A percentile compares a stretch with the other conserved stretches of the same genome.
Conservation (phyloP, 2,329 filamentous ascomycete species). For the Aspergillus terreus region DNA sequence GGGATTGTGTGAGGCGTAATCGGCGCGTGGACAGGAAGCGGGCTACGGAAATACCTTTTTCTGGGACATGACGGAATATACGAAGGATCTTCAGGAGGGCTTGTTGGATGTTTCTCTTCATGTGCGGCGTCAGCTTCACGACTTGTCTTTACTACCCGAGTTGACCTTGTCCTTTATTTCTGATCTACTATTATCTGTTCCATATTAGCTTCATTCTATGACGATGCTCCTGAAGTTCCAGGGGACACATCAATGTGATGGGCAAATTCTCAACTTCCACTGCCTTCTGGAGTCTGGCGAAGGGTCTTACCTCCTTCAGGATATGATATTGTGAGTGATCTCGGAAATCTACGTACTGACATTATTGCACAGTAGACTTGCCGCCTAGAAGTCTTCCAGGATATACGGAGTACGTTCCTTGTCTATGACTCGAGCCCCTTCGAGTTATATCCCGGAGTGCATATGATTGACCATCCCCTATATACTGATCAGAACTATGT, state of each 20-base stretch:
- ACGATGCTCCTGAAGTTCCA: background rate
- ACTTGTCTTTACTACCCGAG: slow-evolving; percentile 19
- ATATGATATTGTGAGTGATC: too few relatives aligned
- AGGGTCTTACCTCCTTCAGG: too few relatives aligned
- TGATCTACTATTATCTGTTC: background rate
- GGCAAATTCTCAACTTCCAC: background rate
- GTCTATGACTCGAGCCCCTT: too few relatives aligned
- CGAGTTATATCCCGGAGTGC: too few relatives aligned
- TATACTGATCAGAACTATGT: background rate
- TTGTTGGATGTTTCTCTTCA: slow-evolving; percentile 4
- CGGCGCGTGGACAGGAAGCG: slow-evolving; percentile 17
- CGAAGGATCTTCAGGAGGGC: slow-evolving; percentile 1
- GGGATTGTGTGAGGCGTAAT: slow-evolving; percentile 16
- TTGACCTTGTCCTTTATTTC: slow-evolving; percentile 8
- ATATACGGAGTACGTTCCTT: too few relatives aligned
- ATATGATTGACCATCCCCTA: too few relatives aligned
- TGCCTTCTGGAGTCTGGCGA: background rate
- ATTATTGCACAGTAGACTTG: too few relatives aligned
- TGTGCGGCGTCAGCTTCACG: slow-evolving; percentile 21
- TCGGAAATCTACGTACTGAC: too few relatives aligned
- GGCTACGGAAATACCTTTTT: slow-evolving; percentile 19
- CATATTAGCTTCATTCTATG: slow-evolving; percentile 6
- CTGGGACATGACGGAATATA: slow-evolving; percentile 8
- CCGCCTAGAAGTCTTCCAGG: too few relatives aligned
- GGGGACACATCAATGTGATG: background rate